Base-by-base conservation (phyloP, 202 grass and related monocot species). In the Brachypodium distachyon region DNA sequence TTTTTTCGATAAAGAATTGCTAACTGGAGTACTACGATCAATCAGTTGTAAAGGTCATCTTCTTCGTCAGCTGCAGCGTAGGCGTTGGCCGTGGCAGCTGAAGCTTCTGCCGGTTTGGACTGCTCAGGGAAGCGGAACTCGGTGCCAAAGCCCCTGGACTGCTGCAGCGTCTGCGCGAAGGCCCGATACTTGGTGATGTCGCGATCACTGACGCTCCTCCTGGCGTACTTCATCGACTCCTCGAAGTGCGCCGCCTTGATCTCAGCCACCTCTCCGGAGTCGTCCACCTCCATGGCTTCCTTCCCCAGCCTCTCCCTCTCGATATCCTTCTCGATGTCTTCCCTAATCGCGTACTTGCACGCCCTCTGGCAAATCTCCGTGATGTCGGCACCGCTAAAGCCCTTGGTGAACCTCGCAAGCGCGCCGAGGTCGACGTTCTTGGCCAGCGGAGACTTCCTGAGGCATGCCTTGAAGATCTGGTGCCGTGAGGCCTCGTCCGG, bases 311-410 rank as follows among this genome's bases (percentile, higher is more conserved):
- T 36, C 33, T n/a, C n/a, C n/a, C n/a, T n/a, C n/a, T n/a, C n/a
- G n/a, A n/a, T n/a, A n/a, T 87, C 61, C 65, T 85, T 89, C 48
- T 89, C 72, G 1, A 81, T 82, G 17, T 82, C 81, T n/a, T 86
- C 87, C 2, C 83, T 13, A 7, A 87, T 82, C 12, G 88, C 78
- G 16, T 76, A 79, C 25, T 88, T 90, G 61, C 84, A 90, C 38
- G 66, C 60, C 4, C 73, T 29, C 3, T 56, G 82, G 57, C 39
- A 84, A n/a, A n/a, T n/a, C n/a, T n/a, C n/a, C n/a, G n/a, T n/a
- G n/a, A n/a, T n/a, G n/a, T n/a, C n/a, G n/a, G n/a, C 81, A 7
- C 83, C 81, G 22, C 82, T 87, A 31, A 81, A 81, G 4, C 76
- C 81, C 8, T 76, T 57, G 3, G 73, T 88, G 76, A 80, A 84